phyloP scores from a whole-genome alignment of 2,329 filamentous ascomycete species.

The Penicillium polonicum region DNA sequence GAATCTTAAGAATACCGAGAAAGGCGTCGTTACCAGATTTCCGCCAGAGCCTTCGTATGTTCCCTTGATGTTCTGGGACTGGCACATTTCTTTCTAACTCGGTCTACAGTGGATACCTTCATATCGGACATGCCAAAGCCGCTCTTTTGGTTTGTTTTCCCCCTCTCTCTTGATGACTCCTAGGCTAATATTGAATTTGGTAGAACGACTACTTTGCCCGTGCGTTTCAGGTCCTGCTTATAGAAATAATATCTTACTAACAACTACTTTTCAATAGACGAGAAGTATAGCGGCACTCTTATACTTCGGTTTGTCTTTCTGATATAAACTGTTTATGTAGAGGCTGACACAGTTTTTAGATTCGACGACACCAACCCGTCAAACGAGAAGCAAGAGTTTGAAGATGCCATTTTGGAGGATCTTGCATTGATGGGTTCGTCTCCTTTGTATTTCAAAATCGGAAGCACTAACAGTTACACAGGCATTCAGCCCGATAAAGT shows the following conservation, averaged over 20 bases:
- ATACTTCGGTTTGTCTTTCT: conserved; percentile 55
- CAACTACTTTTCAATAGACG: conserved; percentile 45
- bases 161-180: background rate
- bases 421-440: conserved; percentile 69
- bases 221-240: background rate
- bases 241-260: background rate
- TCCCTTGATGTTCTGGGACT: background rate
- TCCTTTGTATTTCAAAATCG: background rate
- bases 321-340: background rate
- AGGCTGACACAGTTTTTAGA: conserved; percentile 38
- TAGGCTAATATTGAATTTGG: too few species aligned
- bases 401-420: conserved; percentile 91
- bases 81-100: background rate
- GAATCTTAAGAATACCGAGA: conserved; percentile 66
- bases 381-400: conserved; percentile 95
- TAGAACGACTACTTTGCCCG: conserved; percentile 87
- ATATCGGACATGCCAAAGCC: conserved; percentile 94
- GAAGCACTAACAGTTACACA: background rate
- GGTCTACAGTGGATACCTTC: conserved; percentile 66
- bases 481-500: conserved; percentile 80
- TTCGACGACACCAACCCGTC: conserved; percentile 97
- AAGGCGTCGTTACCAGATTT: conserved; percentile 89
- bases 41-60: conserved; percentile 85
- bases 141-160: conserved; percentile 59
- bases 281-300: conserved; percentile 79